Percentiles rank a stretch among this genome's conserved stretches.
Evolutionary conservation across 2,329 filamentous ascomycete species (phyloP).

Genomic region (Aspergillus melleus): DNA sequence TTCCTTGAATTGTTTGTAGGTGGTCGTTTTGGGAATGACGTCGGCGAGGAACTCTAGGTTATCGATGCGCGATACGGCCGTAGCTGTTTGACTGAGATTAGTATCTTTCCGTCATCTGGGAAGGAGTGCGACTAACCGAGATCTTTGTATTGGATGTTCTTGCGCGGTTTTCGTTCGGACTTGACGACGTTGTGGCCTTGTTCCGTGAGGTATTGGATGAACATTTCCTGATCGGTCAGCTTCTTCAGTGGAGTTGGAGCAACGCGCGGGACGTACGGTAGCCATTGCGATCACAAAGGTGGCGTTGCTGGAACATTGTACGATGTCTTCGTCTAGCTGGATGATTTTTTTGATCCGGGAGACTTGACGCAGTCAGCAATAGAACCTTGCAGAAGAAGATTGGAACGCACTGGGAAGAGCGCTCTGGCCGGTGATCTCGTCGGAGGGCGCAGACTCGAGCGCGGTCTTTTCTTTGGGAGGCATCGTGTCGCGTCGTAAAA

Average conservation of each 20-base stretch:
- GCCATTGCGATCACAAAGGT: conserved; percentile 92
- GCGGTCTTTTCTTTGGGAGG: conserved; percentile 75
- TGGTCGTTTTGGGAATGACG: conserved; percentile 81
- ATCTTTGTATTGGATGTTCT: conserved; percentile 95
- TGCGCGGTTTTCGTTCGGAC: conserved; percentile 83
- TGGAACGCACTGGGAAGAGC: conserved; percentile 73
- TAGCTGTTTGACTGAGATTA: conserved; percentile 55
- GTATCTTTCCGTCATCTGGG: not conserved
- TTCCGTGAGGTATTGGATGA: conserved; percentile 85
- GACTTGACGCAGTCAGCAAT: conserved; percentile 56
- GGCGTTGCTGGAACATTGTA: conserved; percentile 86
- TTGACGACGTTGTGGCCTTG: conserved; percentile 87
- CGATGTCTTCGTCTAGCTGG: conserved; percentile 79
- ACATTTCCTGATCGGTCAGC: conserved; percentile 69
- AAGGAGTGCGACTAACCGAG: conserved; percentile 59
- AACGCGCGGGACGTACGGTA: conserved; percentile 56
- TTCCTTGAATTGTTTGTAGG: conserved; percentile 77
- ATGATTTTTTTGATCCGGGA: conserved; percentile 97
- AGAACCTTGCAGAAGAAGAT: not conserved
- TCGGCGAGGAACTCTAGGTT: conserved; percentile 94
- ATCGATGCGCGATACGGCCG: conserved; percentile 81
- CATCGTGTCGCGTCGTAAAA: conserved; percentile 54
- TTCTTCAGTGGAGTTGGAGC: not conserved
- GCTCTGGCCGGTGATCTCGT: conserved; percentile 81
- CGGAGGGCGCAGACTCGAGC: conserved; percentile 69